Percentiles rank a stretch among this genome's conserved stretches.
Evolutionary conservation across 164 flowering plant species (phyloP).

Genomic region (Nymphaea thermarum): DNA sequence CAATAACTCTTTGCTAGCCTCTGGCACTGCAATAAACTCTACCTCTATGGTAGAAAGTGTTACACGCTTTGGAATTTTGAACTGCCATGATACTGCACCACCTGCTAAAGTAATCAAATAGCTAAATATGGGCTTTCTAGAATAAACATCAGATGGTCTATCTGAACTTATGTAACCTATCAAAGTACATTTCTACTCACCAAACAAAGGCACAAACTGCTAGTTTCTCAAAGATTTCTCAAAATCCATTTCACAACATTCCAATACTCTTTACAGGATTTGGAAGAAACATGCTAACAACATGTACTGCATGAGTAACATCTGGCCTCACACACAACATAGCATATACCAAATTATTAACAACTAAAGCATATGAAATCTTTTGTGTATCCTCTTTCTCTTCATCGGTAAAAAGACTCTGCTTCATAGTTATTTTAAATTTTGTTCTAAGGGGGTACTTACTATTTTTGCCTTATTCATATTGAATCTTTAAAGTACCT

Average conservation of each 20-base stretch:
- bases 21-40: background rate
- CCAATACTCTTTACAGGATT: background rate
- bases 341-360: slow-evolving; percentile 2
- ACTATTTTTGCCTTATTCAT: background rate
- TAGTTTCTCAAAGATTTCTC: background rate
- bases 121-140: background rate
- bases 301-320: slow-evolving; percentile 1
- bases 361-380: background rate
- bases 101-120: background rate
- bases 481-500: slow-evolving; percentile 1
- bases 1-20: background rate
- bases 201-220: background rate
- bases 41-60: slow-evolving; percentile 1
- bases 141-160: background rate
- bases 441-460: background rate
- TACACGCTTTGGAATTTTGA: background rate
- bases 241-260: background rate
- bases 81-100: background rate
- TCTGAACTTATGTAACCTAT: background rate
- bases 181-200: background rate
- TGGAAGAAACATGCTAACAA: background rate
- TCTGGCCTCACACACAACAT: background rate
- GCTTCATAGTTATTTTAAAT: background rate
- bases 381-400: background rate
- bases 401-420: background rate